These are phyloP conservation scores for Moesziomyces sp. DNA, from an alignment of 1,284 basidiomycete genomes.

Conservation along the genomic window DNA sequence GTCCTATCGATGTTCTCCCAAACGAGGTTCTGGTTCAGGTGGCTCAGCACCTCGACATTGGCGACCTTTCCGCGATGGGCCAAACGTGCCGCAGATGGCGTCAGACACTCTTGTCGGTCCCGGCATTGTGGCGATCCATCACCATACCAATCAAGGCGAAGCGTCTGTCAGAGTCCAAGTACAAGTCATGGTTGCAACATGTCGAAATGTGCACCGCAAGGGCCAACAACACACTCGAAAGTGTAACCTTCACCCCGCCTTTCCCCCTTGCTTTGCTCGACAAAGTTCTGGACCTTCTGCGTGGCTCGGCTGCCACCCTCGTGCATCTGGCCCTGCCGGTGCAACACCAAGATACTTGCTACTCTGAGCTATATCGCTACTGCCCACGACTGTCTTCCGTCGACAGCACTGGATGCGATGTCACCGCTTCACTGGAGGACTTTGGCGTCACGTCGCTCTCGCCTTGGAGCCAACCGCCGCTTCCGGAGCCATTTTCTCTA, in stretches of 20 bases:
- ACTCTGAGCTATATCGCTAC: constrained; percentile 12
- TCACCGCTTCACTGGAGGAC: no score
- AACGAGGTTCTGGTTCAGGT: constrained; percentile 18
- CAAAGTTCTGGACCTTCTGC: constrained; percentile 10
- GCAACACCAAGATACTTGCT: not conserved
- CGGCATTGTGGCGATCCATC: constrained; percentile 12
- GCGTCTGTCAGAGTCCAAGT: not conserved
- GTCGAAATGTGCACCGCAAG: constrained; percentile 3
- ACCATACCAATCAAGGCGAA: not conserved
- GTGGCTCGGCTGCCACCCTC: constrained; percentile 8
- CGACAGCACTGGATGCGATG: no score
- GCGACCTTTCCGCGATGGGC: constrained; percentile 5
- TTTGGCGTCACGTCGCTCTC: no score
- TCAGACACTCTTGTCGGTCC: not conserved
- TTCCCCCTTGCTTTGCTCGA: constrained; percentile 3
- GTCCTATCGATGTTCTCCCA: constrained; percentile 10
- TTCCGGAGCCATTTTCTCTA: not conserved
- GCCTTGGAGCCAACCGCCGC: no score
- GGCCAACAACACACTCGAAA: constrained; percentile 15
- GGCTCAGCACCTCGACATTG: constrained; percentile 5
- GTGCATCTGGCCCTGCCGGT: constrained; percentile 9
- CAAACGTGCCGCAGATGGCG: constrained; percentile 22
- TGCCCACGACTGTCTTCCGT: constrained; percentile 16
- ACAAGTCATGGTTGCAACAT: constrained; percentile 8
- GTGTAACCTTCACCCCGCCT: not conserved